Percentiles rank a stretch among this genome's conserved stretches.
Conservation (phyloP, 2,329 filamentous ascomycete species). For the Botrytis paeoniae region DNA sequence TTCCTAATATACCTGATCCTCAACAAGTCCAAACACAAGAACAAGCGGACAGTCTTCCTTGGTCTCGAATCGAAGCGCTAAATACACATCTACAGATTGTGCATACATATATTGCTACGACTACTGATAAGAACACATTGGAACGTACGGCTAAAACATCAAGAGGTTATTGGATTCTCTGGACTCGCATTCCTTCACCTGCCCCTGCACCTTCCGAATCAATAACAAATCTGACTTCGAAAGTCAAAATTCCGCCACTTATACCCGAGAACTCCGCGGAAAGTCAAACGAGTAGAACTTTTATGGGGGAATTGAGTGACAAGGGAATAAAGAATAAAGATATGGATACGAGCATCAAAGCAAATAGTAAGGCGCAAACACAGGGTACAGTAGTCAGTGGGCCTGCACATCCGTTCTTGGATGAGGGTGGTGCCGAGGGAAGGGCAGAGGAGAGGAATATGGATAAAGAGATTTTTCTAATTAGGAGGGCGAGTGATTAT, state of each 20-base stretch:
- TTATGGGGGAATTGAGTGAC: background rate
- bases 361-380: conserved; percentile 18
- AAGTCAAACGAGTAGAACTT: background rate
- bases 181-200: conserved; percentile 53
- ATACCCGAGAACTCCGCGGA: conserved; percentile 23
- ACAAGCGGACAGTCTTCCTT: conserved; percentile 39
- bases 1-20: conserved; percentile 62
- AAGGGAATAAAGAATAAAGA: background rate
- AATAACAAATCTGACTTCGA: background rate
- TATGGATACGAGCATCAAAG: background rate
- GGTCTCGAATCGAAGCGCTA: conserved; percentile 61
- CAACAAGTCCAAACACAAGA: conserved; percentile 31
- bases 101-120: conserved; percentile 49
- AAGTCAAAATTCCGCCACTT: conserved; percentile 20
- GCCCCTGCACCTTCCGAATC: conserved; percentile 41
- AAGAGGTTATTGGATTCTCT: conserved; percentile 68
- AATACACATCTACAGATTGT: conserved; percentile 64
- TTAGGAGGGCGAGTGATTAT: conserved; percentile 59
- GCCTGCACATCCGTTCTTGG: conserved; percentile 35
- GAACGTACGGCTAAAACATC: conserved; percentile 65
- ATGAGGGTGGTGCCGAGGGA: conserved; percentile 5
- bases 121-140: conserved; percentile 44
- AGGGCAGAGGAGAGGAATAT: conserved; percentile 16
- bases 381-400: conserved; percentile 28
- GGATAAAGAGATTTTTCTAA: conserved; percentile 59